These are phyloP conservation scores for Citrullus colocynthis DNA, from an alignment of 306 rosid species.

Conservation along the genomic window DNA sequence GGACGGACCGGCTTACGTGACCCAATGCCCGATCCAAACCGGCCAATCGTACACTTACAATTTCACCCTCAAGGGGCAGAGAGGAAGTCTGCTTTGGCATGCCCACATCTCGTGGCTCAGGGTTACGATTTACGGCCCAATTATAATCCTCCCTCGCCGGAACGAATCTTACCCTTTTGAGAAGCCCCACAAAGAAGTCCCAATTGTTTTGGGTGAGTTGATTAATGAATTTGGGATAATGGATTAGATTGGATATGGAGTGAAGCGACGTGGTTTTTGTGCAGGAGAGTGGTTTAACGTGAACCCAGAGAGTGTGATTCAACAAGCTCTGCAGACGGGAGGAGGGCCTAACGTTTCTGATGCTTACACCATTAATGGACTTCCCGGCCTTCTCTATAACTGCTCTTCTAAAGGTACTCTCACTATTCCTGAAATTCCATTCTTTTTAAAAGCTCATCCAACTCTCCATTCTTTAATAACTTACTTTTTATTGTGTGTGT, in stretches of 20 bases:
- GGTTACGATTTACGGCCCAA: conserved; percentile 55
- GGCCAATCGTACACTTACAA: conserved; percentile 55
- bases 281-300: conserved; percentile 87
- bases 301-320: conserved; percentile 64
- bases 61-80: conserved; percentile 60
- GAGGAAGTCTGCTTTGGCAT: conserved; percentile 79
- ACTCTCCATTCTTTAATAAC: too few relatives aligned
- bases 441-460: too few relatives aligned
- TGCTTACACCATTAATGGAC: conserved; percentile 72
- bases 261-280: not conserved
- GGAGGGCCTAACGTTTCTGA: conserved; percentile 81
- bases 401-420: conserved; percentile 49
- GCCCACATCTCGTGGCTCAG: conserved; percentile 86
- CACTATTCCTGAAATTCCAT: too few relatives aligned
- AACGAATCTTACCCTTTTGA: conserved; percentile 58
- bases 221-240: not conserved
- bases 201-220: conserved; percentile 56
- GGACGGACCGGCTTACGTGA: conserved; percentile 78
- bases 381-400: conserved; percentile 65
- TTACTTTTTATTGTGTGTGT: too few relatives aligned
- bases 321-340: conserved; percentile 69
- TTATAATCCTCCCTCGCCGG: conserved; percentile 54
- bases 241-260: not conserved
- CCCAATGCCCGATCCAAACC: conserved; percentile 77
- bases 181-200: conserved; percentile 54